These are phyloP conservation scores for Leishmania guyanensis DNA, from an alignment of 208 protist genomes.

Conservation along the genomic window DNA sequence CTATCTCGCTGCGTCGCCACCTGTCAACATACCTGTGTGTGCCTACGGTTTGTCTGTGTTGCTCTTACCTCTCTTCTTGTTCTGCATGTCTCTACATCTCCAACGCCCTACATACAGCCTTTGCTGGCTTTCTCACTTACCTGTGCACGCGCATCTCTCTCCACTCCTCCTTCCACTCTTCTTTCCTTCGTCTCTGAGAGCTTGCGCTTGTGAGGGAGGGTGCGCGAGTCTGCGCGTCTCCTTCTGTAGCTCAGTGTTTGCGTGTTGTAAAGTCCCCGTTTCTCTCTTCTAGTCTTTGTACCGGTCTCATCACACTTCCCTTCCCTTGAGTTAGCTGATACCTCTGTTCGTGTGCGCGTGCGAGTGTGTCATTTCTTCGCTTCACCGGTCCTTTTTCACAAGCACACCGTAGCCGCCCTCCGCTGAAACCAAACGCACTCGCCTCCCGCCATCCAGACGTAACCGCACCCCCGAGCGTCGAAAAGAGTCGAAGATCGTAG, in stretches of 20 bases:
- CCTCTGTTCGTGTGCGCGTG: not conserved
- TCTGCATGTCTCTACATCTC: slow-evolving; percentile 3
- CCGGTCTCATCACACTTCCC: not conserved
- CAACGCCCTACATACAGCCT: not conserved
- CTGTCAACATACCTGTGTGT: not conserved
- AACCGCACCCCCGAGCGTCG: not conserved
- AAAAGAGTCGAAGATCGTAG: not conserved
- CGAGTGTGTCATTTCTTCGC: not conserved
- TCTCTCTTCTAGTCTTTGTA: slow-evolving; percentile 4
- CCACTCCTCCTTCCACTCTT: not conserved
- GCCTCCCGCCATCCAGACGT: not conserved
- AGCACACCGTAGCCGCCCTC: not conserved
- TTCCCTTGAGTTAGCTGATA: not conserved
- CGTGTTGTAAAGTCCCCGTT: not conserved
- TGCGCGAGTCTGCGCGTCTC: not conserved
- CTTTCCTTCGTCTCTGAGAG: not conserved
- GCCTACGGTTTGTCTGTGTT: not conserved
- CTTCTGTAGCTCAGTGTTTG: not conserved
- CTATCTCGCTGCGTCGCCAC: not conserved
- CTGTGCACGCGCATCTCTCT: not conserved
- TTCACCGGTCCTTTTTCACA: not conserved
- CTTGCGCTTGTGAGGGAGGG: not conserved
- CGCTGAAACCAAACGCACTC: not conserved
- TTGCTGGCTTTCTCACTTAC: not conserved
- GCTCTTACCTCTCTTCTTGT: not conserved